Conservation (phyloP, 176 grass and related monocot genomes). For the Pontederia crassipes region DNA sequence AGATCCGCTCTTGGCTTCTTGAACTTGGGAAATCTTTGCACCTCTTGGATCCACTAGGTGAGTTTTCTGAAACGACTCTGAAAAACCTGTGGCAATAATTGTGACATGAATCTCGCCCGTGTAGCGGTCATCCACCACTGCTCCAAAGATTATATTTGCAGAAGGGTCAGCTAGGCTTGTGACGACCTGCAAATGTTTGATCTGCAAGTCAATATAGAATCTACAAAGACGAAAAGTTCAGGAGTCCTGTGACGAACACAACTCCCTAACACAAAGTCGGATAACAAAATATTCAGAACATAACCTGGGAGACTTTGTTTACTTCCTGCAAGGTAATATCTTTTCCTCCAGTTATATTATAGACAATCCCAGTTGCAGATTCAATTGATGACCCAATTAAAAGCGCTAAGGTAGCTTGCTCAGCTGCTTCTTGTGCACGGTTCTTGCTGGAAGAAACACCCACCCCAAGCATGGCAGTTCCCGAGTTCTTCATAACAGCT, state of each 20-base stretch:
- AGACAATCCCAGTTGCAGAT: conserved; percentile 79
- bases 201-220: too few species aligned
- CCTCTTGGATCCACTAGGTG: conserved; percentile 59
- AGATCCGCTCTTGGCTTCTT: conserved; percentile 33
- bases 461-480: not conserved
- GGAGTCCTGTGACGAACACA: too few species aligned
- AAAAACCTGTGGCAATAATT: conserved; percentile 89
- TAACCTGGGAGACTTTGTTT: conserved; percentile 90
- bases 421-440: conserved; percentile 5
- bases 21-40: conserved; percentile 33
- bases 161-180: conserved; percentile 93
- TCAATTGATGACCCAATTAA: conserved; percentile 92
- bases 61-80: conserved; percentile 89
- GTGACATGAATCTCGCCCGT: conserved; percentile 87
- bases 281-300: not conserved
- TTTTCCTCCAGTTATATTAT: conserved; percentile 91
- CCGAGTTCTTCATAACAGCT: conserved; percentile 10
- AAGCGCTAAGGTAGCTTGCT: conserved; percentile 82
- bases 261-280: too few species aligned
- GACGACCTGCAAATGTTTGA: conserved; percentile 44
- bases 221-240: too few species aligned
- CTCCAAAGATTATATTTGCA: conserved; percentile 93
- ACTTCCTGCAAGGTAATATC: conserved; percentile 98
- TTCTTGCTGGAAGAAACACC: conserved; percentile 6
- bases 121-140: conserved; percentile 84